Evolutionary conservation across 192 early-diverging fungal species (phyloP), one percentile per base, ranked within the genome.

Genomic region (Kappamyces sp.): DNA sequence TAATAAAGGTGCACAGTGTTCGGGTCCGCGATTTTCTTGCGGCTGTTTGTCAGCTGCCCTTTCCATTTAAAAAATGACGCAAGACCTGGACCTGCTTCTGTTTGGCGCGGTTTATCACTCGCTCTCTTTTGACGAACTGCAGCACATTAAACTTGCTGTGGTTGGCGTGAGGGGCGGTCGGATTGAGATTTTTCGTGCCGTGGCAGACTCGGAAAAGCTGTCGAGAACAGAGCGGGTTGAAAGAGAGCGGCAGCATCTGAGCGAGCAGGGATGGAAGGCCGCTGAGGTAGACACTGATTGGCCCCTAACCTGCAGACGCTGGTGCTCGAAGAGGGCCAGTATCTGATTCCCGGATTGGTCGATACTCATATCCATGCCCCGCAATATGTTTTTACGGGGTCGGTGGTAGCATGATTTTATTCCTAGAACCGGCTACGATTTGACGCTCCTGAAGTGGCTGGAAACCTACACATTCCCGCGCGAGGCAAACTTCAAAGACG

Each of bases 301-400:
- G 11, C 39, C 38, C 3, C 45, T 52, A 15, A 40, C 54, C 0
- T 29, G n/a, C 11, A 52, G 33, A 2, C 39, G 3, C 50, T 47
- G 41, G 43, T 41, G 2, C 49, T 67, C 12, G 40, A 43, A 38
- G 43, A 47, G 30, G 49, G 64, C 48, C 87, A 92, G 66, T 89
- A 94, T 64, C 69, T 95, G 54, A 74, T 92, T 58, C 94, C 92
- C 35, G 94, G 94, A 12, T 81, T 95, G 37, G 74, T 98, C 37
- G 94, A 98, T 54, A 94, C 91, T 11, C 95, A 98, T 69, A 86
- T 86, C 47, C 95, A 98, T 66, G 91, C 91, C 37, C 86, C 95
- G 14, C 95, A 98, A 76, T 91, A 88, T 60, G 73, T 85, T 12
- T 93, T 87, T 62, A 75, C 87, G 12, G 95, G 93, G n/a, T n/a